A percentile compares a stretch with the other conserved stretches of the same genome.
Evolutionary conservation across 2,329 filamentous ascomycete species (phyloP).

Genomic region (Diaporthe ampelina): DNA sequence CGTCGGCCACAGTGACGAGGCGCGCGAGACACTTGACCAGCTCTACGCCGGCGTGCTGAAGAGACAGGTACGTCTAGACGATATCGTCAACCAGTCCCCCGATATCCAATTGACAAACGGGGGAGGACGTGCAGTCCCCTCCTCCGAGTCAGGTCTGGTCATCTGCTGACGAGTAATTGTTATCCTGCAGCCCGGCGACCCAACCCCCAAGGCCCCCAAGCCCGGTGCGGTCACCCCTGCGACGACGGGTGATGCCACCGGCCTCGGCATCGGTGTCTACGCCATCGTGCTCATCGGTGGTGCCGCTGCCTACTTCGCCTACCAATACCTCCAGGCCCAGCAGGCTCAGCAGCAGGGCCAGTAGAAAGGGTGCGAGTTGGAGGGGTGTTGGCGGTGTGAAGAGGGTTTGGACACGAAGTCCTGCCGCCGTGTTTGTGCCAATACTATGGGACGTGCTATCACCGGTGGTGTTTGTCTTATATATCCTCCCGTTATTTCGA

Average conservation of each 20-base stretch:
- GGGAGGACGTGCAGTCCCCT: neutral
- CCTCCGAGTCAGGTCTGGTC: neutral
- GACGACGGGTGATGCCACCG: conserved; percentile 62
- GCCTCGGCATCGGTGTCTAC: conserved; percentile 85
- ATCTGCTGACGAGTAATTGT: conserved; percentile 14
- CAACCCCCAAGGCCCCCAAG: conserved; percentile 73
- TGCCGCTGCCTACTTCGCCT: conserved; percentile 81
- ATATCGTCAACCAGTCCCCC: neutral
- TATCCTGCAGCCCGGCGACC: conserved; percentile 78
- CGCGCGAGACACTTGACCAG: conserved; percentile 89
- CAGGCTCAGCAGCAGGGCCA: conserved; percentile 45
- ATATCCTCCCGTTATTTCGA: conserved; percentile 19
- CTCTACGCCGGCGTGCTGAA: conserved; percentile 83
- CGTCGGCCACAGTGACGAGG: conserved; percentile 98
- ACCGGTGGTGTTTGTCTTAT: conserved; percentile 20
- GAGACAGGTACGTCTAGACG: conserved; percentile 74
- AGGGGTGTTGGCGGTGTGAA: neutral
- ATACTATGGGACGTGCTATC: neutral
- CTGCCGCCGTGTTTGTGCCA: neutral
- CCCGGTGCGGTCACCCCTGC: conserved; percentile 64
- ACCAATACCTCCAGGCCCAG: conserved; percentile 84
- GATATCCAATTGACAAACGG: neutral
- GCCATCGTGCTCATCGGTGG: conserved; percentile 84
- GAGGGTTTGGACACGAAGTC: neutral
- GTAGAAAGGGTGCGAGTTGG: neutral